Conservation (phyloP, 805 yeast species). For the Candida succiphila region DNA sequence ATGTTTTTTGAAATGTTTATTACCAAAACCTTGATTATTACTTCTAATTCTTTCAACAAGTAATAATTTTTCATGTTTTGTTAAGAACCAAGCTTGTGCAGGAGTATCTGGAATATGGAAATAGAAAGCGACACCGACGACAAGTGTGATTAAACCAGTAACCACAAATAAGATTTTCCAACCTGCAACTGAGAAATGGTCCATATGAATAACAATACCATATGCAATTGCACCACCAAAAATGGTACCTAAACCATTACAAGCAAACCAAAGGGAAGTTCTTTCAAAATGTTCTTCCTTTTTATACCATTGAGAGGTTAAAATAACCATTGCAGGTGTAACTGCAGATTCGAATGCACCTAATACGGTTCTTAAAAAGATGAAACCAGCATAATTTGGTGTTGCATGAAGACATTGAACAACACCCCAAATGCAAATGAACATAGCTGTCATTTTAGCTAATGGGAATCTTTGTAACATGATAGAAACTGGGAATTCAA, state of each 20-base stretch:
- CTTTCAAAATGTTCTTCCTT: conserved; percentile 28
- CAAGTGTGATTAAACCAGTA: conserved; percentile 48
- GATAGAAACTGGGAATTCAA: conserved; percentile 42
- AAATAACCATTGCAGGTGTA: conserved; percentile 41
- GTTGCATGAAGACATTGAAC: conserved; percentile 35
- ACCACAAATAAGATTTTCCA: conserved; percentile 42
- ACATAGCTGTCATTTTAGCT: conserved; percentile 35
- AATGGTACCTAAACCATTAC: conserved; percentile 39
- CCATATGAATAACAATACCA: conserved; percentile 39
- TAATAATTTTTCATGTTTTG: conserved; percentile 22
- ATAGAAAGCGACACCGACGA: conserved; percentile 35
- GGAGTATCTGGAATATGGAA: conserved; percentile 54
- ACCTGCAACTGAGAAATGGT: conserved; percentile 12
- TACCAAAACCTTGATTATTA: conserved; percentile 15
- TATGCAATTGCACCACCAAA: conserved; percentile 47
- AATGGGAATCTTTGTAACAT: conserved; percentile 35
- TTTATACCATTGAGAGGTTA: conserved; percentile 39
- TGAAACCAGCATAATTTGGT: conserved; percentile 29
- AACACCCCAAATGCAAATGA: conserved; percentile 50
- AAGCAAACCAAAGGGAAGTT: conserved; percentile 32
- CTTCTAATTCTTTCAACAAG: conserved; percentile 20
- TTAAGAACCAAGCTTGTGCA: conserved; percentile 28
- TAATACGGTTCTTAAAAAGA: conserved; percentile 30
- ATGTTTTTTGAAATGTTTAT: conserved; percentile 14
- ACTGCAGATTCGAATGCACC: conserved; percentile 41